These are phyloP conservation scores for Phanerochaete carnosa DNA, from an alignment of 768 basidiomycete species.

Conservation along the genomic window DNA sequence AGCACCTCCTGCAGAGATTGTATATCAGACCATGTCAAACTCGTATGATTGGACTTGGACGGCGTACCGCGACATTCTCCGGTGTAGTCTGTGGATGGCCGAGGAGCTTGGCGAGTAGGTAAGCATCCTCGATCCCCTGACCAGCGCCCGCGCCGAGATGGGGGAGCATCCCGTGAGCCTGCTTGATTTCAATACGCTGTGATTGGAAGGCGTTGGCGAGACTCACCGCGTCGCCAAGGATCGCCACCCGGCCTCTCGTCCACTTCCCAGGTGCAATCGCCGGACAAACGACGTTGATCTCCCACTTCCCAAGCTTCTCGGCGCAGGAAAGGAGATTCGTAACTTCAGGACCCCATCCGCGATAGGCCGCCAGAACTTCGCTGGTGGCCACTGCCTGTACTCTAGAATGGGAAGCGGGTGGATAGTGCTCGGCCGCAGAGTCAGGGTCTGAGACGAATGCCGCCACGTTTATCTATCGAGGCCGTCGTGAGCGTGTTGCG, in stretches of 20 bases:
- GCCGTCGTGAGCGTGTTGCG: not conserved
- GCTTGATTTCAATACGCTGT: not conserved
- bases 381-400: constrained; percentile 36
- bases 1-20: constrained; percentile 36
- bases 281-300: constrained; percentile 45
- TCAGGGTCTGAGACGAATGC: constrained; percentile 27
- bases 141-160: constrained; percentile 58
- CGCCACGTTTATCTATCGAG: constrained; percentile 41
- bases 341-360: constrained; percentile 47
- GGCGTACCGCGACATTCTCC: constrained; percentile 39
- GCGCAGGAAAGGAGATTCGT: constrained; percentile 39
- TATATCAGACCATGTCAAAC: no score
- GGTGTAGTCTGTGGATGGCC: constrained; percentile 36
- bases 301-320: constrained; percentile 47
- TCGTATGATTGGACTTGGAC: no score
- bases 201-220: not conserved
- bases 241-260: constrained; percentile 40
- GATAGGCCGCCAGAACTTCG: constrained; percentile 42
- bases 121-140: constrained; percentile 57
- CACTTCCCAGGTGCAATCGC: constrained; percentile 38
- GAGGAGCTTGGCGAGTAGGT: constrained; percentile 44
- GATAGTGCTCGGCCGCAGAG: constrained; percentile 25
- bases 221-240: constrained; percentile 49
- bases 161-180: constrained; percentile 56
- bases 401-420: constrained; percentile 36